Evolutionary conservation across 371 early-diverging fungal species (phyloP).

Genomic region (Funneliformis caledonium): DNA sequence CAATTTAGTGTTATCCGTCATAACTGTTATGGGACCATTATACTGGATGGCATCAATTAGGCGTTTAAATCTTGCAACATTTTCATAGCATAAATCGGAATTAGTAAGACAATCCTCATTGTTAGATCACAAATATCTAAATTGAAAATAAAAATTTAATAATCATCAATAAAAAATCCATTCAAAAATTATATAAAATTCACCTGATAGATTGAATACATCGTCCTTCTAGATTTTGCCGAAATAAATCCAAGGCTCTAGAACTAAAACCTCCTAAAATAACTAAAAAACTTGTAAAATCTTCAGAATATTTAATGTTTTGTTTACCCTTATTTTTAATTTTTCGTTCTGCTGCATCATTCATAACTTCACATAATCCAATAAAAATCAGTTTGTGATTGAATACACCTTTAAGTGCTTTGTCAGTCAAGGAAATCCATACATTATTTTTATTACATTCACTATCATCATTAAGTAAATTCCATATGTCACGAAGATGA

Average conservation of each 20-base stretch:
- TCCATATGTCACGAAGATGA: neutral
- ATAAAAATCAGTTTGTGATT: neutral
- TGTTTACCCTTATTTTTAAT: neutral
- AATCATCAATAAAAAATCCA: neutral
- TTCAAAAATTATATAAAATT: neutral
- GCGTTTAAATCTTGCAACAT: constrained; percentile 14
- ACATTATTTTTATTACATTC: neutral
- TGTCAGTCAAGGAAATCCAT: neutral
- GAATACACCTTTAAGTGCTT: neutral
- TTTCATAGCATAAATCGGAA: neutral
- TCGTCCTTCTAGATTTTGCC: neutral
- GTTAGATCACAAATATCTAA: neutral
- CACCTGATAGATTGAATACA: neutral
- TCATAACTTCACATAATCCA: neutral
- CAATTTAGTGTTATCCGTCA: neutral
- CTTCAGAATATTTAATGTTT: neutral
- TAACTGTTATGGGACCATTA: neutral
- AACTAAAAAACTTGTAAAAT: constrained; percentile 9
- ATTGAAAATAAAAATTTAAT: neutral
- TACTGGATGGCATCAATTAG: neutral
- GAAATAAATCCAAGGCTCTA: too few species aligned
- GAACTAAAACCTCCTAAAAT: constrained; percentile 14
- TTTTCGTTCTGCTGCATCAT: neutral
- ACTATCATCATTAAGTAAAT: constrained; percentile 3
- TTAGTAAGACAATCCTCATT: constrained; percentile 18